These are phyloP conservation scores for Yarrowia sp. DNA, from an alignment of 805 yeast genomes.

Conservation along the genomic window DNA sequence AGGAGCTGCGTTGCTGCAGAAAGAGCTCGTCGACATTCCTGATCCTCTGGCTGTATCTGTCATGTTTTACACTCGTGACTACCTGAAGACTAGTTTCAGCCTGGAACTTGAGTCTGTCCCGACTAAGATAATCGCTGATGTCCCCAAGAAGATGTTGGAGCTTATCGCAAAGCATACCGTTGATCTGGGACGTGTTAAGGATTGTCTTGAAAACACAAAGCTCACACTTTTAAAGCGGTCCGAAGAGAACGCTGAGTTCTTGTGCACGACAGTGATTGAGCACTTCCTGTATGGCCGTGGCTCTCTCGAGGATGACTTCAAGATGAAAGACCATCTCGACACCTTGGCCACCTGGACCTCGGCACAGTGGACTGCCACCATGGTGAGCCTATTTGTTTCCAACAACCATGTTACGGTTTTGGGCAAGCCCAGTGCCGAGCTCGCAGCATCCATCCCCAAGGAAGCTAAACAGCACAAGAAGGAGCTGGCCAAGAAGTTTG, in stretches of 20 bases:
- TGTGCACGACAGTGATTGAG: constrained; percentile 34
- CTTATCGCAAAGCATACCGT: constrained; percentile 58
- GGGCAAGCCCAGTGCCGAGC: constrained; percentile 64
- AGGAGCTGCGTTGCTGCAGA: constrained; percentile 71
- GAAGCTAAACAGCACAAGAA: constrained; percentile 51
- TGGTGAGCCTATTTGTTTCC: constrained; percentile 53
- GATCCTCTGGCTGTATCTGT: constrained; percentile 77
- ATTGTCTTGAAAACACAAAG: constrained; percentile 62
- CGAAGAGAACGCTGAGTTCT: constrained; percentile 47
- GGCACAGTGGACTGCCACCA: constrained; percentile 63
- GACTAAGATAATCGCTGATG: constrained; percentile 53
- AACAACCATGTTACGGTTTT: constrained; percentile 64
- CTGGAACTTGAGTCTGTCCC: constrained; percentile 71
- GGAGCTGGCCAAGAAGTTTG: constrained; percentile 53
- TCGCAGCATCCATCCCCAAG: constrained; percentile 53
- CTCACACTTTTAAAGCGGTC: constrained; percentile 1
- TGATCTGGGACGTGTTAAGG: constrained; percentile 64
- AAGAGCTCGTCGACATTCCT: constrained; percentile 71
- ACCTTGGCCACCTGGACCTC: constrained; percentile 56
- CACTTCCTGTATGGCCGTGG: constrained; percentile 35
- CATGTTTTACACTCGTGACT: constrained; percentile 72
- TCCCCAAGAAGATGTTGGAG: constrained; percentile 51
- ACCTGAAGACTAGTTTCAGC: constrained; percentile 56
- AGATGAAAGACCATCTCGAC: constrained; percentile 9
- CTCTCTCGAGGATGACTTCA: constrained; percentile 50